phyloP scores from a whole-genome alignment of 371 early-diverging fungal species.

The Chytridium lagenaria region DNA sequence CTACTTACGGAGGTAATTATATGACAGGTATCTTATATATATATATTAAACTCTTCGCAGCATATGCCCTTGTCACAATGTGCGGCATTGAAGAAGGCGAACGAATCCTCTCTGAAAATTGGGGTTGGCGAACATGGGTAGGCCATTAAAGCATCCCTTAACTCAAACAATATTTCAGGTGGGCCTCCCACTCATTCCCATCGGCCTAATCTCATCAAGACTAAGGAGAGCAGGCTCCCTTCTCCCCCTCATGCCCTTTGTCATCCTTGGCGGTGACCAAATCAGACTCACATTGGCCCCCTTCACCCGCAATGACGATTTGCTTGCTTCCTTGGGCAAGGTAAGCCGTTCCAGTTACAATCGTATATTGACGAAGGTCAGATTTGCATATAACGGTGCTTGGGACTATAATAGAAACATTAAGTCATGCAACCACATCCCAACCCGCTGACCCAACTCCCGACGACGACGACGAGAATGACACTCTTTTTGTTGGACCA shows the following conservation, averaged over 20 bases:
- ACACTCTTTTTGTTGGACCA: too few species aligned
- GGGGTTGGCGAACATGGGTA: constrained; percentile 44
- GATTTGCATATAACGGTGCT: constrained; percentile 19
- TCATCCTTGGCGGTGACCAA: constrained; percentile 35
- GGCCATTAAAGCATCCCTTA: background rate
- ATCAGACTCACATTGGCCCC: constrained; percentile 39
- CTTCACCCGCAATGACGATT: constrained; percentile 43
- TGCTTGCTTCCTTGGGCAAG: constrained; percentile 46
- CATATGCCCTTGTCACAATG: constrained; percentile 39
- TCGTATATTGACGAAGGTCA: background rate
- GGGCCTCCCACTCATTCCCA: constrained; percentile 44
- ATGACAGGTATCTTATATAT: background rate
- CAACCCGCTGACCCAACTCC: background rate
- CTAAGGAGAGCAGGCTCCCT: constrained; percentile 33
- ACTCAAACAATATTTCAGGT: constrained; percentile 22
- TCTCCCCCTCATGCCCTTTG: constrained; percentile 42
- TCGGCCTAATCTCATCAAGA: constrained; percentile 40
- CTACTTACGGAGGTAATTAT: constrained; percentile 36
- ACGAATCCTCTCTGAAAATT: constrained; percentile 33
- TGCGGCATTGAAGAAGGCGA: constrained; percentile 41
- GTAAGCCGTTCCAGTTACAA: constrained; percentile 3
- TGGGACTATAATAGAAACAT: constrained; percentile 5
- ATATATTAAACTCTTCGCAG: background rate
- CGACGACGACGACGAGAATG: too few species aligned
- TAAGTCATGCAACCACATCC: background rate